Percentiles rank a stretch among this genome's conserved stretches.
phyloP scores from a whole-genome alignment of 202 grass and related monocot species.

The Tripidium arundinaceum region DNA sequence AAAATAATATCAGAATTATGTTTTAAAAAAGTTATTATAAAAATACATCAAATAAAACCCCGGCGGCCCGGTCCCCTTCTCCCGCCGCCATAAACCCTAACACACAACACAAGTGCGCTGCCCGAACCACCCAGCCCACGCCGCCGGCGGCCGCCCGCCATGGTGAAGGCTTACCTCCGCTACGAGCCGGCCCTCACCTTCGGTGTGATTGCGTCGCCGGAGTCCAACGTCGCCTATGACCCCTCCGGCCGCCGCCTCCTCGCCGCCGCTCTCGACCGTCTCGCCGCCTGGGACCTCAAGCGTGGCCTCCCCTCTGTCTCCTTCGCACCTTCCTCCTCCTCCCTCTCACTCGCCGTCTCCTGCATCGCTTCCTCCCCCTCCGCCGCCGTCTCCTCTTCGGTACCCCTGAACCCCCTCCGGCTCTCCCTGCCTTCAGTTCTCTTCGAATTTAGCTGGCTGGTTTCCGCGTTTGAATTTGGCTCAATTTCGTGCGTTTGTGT shows the following conservation, averaged over 20 bases:
- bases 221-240: constrained; percentile 79
- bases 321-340: constrained; percentile 53
- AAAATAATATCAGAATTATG: too few relatives aligned
- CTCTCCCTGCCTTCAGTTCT: background rate
- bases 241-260: constrained; percentile 75
- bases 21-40: too few relatives aligned
- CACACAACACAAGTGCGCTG: background rate
- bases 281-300: constrained; percentile 88
- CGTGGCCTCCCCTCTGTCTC: constrained; percentile 61
- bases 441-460: background rate
- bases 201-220: constrained; percentile 69
- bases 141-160: constrained; percentile 37
- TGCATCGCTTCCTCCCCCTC: constrained; percentile 58
- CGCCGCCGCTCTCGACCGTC: constrained; percentile 69
- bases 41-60: background rate
- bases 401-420: background rate
- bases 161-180: constrained; percentile 95
- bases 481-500: background rate
- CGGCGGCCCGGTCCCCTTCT: background rate
- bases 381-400: constrained; percentile 39
- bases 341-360: constrained; percentile 49
- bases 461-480: constrained; percentile 10
- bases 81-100: constrained; percentile 38
- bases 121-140: background rate
- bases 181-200: constrained; percentile 78